Evolutionary conservation across 176 grass and related monocot species (phyloP), one percentile per base, ranked within the genome.

Genomic region (maize (Zea mays)): DNA sequence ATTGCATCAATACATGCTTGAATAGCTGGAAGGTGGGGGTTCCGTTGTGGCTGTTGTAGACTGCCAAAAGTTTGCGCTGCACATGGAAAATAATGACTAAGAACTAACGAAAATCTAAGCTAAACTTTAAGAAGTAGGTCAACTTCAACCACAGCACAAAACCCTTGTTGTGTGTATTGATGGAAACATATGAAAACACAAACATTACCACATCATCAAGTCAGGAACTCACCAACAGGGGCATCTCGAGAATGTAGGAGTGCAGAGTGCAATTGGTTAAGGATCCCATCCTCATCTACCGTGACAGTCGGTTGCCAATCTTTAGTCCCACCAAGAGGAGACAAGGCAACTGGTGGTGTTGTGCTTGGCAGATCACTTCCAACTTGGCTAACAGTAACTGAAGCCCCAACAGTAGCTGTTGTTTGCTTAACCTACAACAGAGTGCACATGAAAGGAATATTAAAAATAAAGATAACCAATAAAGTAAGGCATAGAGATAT

Each of bases 1-100:
- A 98, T 90, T 79, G 91, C 91, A 83, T 98, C 89, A 49, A 94
- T 62, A 38, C 95, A 98, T 88, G 91, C 73, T 80, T 98, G 95
- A 77, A 92, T 88, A 77, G 85, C 68, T 74, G 88, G 89, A 77
- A 89, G 82, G 12, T 86, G 80, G 12, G 87, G 89, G 27, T 86
- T 94, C 43, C 17, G 66, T 67, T 87, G 88, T 81, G 81, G 78
- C 76, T 91, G 89, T 83, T 93, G 91, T 78, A 76, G 75, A 67
- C 78, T 82, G 62, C 86, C 79, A 61, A 90, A 90, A 13, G 73
- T 47, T 88, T 80, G 95, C 44, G 83, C 95, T 98, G 85, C 58
- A 38, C 38, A 79, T 16, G 71, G 43, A 66, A 74, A 81, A 66
- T 40, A 84, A 56, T 65, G 39, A 71, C 17, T 54, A 64, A 50